Percentiles rank a stretch among this genome's conserved stretches.
These are phyloP conservation scores for Cryptosporidium tyzzeri DNA, from an alignment of 169 alveolate species.

Conservation along the genomic window DNA sequence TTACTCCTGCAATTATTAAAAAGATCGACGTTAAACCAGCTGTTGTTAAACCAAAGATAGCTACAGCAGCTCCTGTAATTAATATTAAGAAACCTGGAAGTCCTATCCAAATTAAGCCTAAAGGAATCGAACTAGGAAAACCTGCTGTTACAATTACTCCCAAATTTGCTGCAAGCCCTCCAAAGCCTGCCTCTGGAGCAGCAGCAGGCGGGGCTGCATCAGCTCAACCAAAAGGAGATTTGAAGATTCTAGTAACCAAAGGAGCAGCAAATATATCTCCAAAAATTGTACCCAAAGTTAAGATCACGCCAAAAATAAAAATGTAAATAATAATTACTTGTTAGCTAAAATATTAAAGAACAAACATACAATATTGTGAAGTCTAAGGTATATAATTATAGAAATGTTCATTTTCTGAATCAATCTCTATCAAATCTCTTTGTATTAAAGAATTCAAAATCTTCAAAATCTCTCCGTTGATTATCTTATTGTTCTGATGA, in stretches of 20 bases:
- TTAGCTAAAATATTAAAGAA: neutral
- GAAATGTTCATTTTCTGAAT: slow-evolving; percentile 35
- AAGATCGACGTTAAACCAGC: slow-evolving; percentile 50
- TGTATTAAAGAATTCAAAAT: slow-evolving; percentile 28
- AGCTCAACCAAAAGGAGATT: slow-evolving; percentile 26
- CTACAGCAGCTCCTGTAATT: slow-evolving; percentile 2
- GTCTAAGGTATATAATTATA: slow-evolving; percentile 46
- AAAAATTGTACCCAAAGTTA: slow-evolving; percentile 58
- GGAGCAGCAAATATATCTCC: slow-evolving; percentile 56
- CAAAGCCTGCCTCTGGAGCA: slow-evolving; percentile 5
- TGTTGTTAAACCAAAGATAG: slow-evolving; percentile 22
- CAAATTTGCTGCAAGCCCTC: slow-evolving; percentile 33
- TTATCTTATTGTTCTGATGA: neutral
- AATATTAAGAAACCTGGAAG: slow-evolving; percentile 52
- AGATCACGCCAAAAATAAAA: slow-evolving; percentile 43
- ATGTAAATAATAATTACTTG: neutral
- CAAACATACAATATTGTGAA: neutral
- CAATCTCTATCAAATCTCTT: slow-evolving; percentile 49
- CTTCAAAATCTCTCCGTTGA: slow-evolving; percentile 45
- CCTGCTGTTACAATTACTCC: slow-evolving; percentile 43
- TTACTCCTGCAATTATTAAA: slow-evolving; percentile 22
- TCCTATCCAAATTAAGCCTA: slow-evolving; percentile 43
- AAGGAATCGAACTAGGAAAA: slow-evolving; percentile 25
- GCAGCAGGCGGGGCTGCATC: neutral
- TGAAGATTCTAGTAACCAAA: slow-evolving; percentile 27